Percentiles rank a stretch among this genome's conserved stretches.
phyloP scores from a whole-genome alignment of 306 rosid species.

The Fragaria iinumae region DNA sequence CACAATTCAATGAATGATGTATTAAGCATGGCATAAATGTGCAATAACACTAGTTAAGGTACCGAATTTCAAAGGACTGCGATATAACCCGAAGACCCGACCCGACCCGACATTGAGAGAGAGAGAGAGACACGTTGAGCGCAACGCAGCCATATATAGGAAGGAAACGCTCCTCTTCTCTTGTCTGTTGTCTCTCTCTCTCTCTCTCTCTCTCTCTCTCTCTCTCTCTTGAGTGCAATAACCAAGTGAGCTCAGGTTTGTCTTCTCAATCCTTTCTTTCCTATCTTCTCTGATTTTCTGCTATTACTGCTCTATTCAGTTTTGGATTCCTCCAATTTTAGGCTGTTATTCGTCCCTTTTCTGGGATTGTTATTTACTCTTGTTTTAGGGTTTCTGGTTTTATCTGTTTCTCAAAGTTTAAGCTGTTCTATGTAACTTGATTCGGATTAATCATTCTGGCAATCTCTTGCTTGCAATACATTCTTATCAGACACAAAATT shows the following conservation, averaged over 20 bases:
- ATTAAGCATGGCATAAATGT: no score
- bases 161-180: background rate
- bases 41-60: no score
- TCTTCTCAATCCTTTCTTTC: background rate
- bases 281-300: background rate
- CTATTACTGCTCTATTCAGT: background rate
- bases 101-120: no score
- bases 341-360: background rate
- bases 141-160: background rate
- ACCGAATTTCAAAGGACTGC: no score
- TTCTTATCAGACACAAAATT: background rate
- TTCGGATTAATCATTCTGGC: background rate
- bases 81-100: no score
- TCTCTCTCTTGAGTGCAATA: background rate
- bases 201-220: background rate
- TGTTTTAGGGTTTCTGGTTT: background rate
- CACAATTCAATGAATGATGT: no score
- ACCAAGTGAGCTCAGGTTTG: slow-evolving; percentile 11
- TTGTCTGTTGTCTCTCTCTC: background rate
- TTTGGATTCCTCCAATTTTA: background rate
- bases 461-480: background rate
- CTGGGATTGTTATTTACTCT: background rate
- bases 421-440: background rate
- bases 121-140: background rate
- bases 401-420: background rate